A percentile compares a stretch with the other conserved stretches of the same genome.
These are phyloP conservation scores for Tulasnella sp. DNA, from an alignment of 768 basidiomycete genomes.

Conservation along the genomic window DNA sequence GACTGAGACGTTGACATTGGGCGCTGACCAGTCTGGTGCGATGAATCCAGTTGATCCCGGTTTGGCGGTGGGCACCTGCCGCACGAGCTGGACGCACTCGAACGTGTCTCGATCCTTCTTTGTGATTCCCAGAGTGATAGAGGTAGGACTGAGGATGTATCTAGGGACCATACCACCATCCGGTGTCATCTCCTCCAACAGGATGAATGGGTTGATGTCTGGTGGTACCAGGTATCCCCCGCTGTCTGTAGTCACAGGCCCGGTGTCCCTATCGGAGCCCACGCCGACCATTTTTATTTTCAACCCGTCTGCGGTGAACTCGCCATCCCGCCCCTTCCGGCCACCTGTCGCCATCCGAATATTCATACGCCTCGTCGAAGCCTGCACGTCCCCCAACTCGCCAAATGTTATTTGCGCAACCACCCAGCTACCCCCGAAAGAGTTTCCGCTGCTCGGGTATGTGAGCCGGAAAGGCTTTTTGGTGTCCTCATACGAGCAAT, in stretches of 20 bases:
- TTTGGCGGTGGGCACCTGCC: too few species aligned
- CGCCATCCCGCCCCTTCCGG: background rate
- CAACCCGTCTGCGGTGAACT: background rate
- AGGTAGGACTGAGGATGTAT: slow-evolving; percentile 6
- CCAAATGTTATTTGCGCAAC: background rate
- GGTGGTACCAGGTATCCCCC: background rate
- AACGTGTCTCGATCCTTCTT: background rate
- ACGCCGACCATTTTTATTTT: slow-evolving; percentile 1
- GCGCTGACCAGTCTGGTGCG: slow-evolving; percentile 1
- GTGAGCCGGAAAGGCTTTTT: background rate
- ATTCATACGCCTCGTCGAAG: background rate
- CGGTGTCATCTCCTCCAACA: slow-evolving; percentile 4
- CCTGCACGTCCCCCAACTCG: background rate
- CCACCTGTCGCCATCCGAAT: slow-evolving; percentile 3
- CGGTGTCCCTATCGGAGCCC: slow-evolving; percentile 4
- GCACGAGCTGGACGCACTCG: background rate
- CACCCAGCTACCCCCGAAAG: slow-evolving; percentile 4
- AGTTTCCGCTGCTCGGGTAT: slow-evolving; percentile 11
- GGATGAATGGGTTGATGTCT: slow-evolving; percentile 9
- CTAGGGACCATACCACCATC: background rate
- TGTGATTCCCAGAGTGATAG: slow-evolving; percentile 11
- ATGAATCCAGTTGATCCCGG: background rate
- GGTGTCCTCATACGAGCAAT: background rate
- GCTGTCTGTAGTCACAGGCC: background rate
- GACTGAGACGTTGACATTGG: background rate